Conservation (phyloP, 768 basidiomycete species). For the Pholiota microspora region DNA sequence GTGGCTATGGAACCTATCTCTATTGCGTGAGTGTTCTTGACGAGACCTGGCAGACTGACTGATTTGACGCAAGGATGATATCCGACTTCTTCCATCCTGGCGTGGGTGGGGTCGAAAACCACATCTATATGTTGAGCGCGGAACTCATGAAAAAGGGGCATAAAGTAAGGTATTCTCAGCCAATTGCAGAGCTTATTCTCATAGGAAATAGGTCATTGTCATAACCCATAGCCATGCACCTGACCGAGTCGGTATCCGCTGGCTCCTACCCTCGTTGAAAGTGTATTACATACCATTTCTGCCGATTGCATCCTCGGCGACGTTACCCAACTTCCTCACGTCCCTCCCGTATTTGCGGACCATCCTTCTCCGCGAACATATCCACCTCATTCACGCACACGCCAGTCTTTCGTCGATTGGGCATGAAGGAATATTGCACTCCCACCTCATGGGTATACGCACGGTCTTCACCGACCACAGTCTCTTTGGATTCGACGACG, state of each 20-base stretch:
- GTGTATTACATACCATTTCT: constrained; percentile 92
- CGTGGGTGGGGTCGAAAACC: constrained; percentile 95
- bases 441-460: constrained; percentile 81
- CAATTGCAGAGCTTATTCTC: not conserved
- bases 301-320: constrained; percentile 89
- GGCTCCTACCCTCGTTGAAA: constrained; percentile 84
- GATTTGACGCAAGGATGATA: constrained; percentile 65
- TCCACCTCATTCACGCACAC: constrained; percentile 89
- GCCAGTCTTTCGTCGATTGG: constrained; percentile 88
- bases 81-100: constrained; percentile 95
- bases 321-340: constrained; percentile 91
- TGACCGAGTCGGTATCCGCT: constrained; percentile 84
- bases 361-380: constrained; percentile 82
- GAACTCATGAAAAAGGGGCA: constrained; percentile 83
- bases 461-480: constrained; percentile 98
- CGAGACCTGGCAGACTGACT: not conserved
- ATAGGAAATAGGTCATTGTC: constrained; percentile 70
- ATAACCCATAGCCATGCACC: constrained; percentile 91
- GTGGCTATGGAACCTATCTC: constrained; percentile 24
- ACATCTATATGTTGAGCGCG: constrained; percentile 90
- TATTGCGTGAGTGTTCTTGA: constrained; percentile 19
- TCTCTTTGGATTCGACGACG: constrained; percentile 94
- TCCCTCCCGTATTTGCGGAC: constrained; percentile 90
- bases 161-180: constrained; percentile 51
- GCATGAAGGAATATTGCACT: constrained; percentile 90